phyloP scores from a whole-genome alignment of 2,329 filamentous ascomycete genomes.

The Dactylellina parvicollis region DNA sequence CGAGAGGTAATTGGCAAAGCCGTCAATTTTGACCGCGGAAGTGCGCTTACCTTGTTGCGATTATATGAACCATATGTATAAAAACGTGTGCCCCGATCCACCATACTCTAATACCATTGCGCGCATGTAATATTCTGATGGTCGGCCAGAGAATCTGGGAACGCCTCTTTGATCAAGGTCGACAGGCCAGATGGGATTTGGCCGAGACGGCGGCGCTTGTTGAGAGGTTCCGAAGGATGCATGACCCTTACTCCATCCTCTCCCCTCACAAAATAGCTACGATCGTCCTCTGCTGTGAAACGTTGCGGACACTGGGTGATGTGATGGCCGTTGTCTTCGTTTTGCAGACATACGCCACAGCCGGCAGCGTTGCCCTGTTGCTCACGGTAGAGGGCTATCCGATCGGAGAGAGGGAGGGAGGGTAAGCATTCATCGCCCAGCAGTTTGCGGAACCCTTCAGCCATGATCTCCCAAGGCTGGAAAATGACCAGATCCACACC shows the following conservation, averaged over 20 bases:
- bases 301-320: conserved; percentile 45
- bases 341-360: conserved; percentile 34
- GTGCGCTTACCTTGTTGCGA: too few species aligned
- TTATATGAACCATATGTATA: too few species aligned
- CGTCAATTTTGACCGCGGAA: too few species aligned
- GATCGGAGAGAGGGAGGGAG: conserved; percentile 29
- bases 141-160: neutral
- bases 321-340: conserved; percentile 9
- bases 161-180: neutral
- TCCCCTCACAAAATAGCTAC: conserved; percentile 12
- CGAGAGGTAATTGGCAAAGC: too few species aligned
- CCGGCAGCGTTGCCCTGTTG: conserved; percentile 9
- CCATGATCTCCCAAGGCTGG: conserved; percentile 45
- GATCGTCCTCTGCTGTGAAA: conserved; percentile 16
- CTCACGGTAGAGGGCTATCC: conserved; percentile 17
- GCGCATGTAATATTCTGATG: neutral
- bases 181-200: neutral
- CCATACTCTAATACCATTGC: neutral
- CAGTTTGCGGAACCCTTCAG: conserved; percentile 23
- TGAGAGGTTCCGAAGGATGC: neutral
- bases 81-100: too few species aligned
- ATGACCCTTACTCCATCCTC: conserved; percentile 8
- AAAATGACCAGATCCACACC: conserved; percentile 47
- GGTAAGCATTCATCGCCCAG: conserved; percentile 41
- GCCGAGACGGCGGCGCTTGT: conserved; percentile 5